A percentile compares a stretch with the other conserved stretches of the same genome.
Evolutionary conservation across 1,284 basidiomycete genomes (phyloP).

Genomic region (Cutaneotrichosporon arboriforme): DNA sequence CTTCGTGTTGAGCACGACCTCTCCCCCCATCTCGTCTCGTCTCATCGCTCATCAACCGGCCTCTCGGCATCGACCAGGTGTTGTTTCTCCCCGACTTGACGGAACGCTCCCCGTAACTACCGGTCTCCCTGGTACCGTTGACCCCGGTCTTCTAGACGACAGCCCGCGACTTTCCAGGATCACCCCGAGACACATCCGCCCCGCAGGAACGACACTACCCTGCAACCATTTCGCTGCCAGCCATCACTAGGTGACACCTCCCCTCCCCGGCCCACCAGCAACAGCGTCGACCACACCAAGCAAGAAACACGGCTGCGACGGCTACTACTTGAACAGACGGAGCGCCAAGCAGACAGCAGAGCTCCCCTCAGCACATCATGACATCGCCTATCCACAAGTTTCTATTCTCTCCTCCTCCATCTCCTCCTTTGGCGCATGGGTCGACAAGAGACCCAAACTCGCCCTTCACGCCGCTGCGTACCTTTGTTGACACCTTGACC

Average conservation of each 20-base stretch:
- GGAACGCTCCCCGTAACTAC: too few species aligned
- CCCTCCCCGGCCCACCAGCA: background rate
- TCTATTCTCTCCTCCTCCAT: constrained; percentile 45
- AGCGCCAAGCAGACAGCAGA: too few species aligned
- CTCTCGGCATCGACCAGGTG: too few species aligned
- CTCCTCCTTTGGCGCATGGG: constrained; percentile 23
- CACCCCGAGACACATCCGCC: too few species aligned
- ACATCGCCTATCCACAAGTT: constrained; percentile 41
- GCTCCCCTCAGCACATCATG: constrained; percentile 23
- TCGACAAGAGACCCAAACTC: constrained; percentile 1
- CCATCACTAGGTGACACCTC: background rate
- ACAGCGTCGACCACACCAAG: too few species aligned
- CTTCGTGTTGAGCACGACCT: background rate
- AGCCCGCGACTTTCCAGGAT: too few species aligned
- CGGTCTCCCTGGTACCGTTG: too few species aligned
- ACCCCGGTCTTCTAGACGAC: background rate
- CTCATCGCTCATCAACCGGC: background rate
- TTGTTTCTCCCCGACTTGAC: too few species aligned
- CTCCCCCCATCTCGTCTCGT: background rate
- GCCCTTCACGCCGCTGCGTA: background rate
- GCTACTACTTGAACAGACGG: too few species aligned
- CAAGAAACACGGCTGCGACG: too few species aligned
- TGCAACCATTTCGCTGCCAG: background rate
- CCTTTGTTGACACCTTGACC: background rate
- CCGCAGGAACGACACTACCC: too few species aligned